phyloP scores from a whole-genome alignment of 495 filamentous ascomycete species.

The Penicillium nucicola region DNA sequence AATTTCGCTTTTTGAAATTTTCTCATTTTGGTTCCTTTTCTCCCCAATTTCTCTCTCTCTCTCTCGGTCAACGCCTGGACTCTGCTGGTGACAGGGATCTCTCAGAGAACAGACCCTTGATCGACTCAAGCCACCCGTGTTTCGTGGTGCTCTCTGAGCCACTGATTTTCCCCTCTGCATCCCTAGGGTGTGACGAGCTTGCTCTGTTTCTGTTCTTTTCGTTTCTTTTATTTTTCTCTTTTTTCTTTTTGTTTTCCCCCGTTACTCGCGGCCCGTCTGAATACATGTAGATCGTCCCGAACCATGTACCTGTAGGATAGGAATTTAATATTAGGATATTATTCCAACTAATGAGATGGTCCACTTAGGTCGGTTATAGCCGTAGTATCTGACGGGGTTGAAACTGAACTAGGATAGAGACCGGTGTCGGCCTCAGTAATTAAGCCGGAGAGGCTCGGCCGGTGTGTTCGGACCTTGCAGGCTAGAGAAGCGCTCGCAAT shows the following conservation, averaged over 20 bases:
- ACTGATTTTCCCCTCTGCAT: constrained; percentile 27
- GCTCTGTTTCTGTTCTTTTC: constrained; percentile 13
- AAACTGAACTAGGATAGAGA: background rate
- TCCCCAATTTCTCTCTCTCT: background rate
- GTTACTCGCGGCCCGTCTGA: constrained; percentile 24
- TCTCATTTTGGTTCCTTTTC: too few relatives aligned
- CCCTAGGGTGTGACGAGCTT: constrained; percentile 33
- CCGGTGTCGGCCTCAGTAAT: background rate
- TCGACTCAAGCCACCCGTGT: constrained; percentile 31
- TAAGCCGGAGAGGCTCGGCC: constrained; percentile 1
- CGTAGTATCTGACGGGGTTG: background rate
- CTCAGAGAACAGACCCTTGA: constrained; percentile 32
- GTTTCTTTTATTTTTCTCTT: constrained; percentile 3
- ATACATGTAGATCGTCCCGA: constrained; percentile 14
- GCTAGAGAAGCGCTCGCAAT: constrained; percentile 11
- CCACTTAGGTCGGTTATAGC: constrained; percentile 9
- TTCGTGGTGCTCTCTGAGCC: constrained; percentile 41
- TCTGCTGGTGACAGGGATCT: constrained; percentile 17
- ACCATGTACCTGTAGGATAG: too few relatives aligned
- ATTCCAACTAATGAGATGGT: background rate
- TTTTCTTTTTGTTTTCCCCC: constrained; percentile 8
- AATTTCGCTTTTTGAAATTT: too few relatives aligned
- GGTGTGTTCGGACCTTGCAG: constrained; percentile 8
- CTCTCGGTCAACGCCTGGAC: background rate
- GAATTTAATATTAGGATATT: too few relatives aligned